Conservation (phyloP, 1,284 basidiomycete genomes). For the Rhodotorula sp. region DNA sequence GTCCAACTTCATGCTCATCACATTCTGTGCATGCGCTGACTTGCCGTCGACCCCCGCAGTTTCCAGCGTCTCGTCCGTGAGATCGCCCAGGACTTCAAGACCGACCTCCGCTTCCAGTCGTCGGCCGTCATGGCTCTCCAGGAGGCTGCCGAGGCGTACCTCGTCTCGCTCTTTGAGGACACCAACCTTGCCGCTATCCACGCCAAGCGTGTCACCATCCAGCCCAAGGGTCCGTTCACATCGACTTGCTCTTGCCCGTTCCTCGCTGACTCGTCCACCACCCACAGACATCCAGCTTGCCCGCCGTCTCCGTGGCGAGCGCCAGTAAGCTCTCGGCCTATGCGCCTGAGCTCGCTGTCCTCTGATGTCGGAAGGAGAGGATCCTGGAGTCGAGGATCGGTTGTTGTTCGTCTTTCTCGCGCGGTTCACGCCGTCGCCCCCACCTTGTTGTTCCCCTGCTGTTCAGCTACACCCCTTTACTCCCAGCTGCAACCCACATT, state of each 20-base stretch:
- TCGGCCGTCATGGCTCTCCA: constrained; percentile 50
- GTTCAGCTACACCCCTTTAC: too few relatives aligned
- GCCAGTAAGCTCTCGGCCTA: constrained; percentile 54
- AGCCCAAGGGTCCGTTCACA: constrained; percentile 50
- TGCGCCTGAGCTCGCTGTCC: not conserved
- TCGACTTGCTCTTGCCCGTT: too few relatives aligned
- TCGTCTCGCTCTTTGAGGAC: constrained; percentile 79
- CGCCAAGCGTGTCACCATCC: constrained; percentile 65
- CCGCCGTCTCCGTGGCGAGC: constrained; percentile 62
- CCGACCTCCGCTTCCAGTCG: constrained; percentile 49
- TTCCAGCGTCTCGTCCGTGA: constrained; percentile 48
- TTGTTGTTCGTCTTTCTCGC: too few relatives aligned
- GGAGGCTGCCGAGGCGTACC: constrained; percentile 70
- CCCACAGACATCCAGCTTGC: constrained; percentile 70
- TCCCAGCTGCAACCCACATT: too few relatives aligned
- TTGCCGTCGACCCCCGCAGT: constrained; percentile 23
- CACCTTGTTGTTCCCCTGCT: too few relatives aligned
- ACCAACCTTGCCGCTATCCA: constrained; percentile 57
- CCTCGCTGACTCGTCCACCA: constrained; percentile 44
- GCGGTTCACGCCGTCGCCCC: too few relatives aligned
- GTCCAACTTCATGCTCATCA: not conserved
- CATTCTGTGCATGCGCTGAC: not conserved
- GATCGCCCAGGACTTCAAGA: constrained; percentile 50
- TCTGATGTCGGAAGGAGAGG: not conserved
- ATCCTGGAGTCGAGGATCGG: not conserved